Percentiles rank a stretch among this genome's conserved stretches.
These are phyloP conservation scores for Neocallimastix lanati DNA, from an alignment of 192 early-diverging fungal species.

Conservation along the genomic window DNA sequence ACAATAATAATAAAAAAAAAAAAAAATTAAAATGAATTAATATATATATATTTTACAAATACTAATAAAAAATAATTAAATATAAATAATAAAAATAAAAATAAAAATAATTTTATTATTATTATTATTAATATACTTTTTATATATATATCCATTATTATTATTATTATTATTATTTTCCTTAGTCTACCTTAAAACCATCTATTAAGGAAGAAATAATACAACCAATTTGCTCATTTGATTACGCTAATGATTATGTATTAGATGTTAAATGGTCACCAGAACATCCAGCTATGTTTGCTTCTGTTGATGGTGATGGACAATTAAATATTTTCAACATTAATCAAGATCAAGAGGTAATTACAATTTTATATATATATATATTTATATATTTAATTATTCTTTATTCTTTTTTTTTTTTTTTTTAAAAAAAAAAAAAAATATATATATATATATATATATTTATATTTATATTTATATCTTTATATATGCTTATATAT, in stretches of 20 bases:
- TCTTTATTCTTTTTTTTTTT: constrained; percentile 2
- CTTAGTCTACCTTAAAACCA: neutral
- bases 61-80: too few relatives aligned
- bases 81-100: too few relatives aligned
- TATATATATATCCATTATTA: too few relatives aligned
- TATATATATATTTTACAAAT: too few relatives aligned
- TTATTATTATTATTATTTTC: neutral
- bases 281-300: constrained; percentile 85
- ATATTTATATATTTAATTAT: neutral
- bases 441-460: neutral
- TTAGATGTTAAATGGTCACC: constrained; percentile 97
- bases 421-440: too few relatives aligned
- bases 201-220: constrained; percentile 15
- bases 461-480: neutral
- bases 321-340: constrained; percentile 85
- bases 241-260: constrained; percentile 87
- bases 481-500: too few relatives aligned
- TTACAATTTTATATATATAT: constrained; percentile 1
- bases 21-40: too few relatives aligned
- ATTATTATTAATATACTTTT: too few relatives aligned
- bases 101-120: too few relatives aligned
- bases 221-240: constrained; percentile 66
- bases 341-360: constrained; percentile 70
- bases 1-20: too few relatives aligned
- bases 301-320: constrained; percentile 73